Conservation (phyloP, 2,329 filamentous ascomycete species). For the Xylaria sp. region DNA sequence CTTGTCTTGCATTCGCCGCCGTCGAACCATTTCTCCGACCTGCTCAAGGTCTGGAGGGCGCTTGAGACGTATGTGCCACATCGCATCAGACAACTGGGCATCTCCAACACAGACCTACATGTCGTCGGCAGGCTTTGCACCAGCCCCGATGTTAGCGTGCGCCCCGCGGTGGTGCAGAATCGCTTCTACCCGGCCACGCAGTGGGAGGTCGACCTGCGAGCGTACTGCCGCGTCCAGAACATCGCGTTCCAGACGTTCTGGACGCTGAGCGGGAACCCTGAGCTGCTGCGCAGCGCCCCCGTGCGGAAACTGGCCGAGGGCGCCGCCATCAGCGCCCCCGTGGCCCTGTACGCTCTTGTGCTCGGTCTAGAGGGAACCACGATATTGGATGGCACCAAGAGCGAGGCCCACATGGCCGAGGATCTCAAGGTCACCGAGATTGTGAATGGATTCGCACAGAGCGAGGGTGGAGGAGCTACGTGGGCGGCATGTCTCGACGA, state of each 20-base stretch:
- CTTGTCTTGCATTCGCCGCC: constrained; percentile 76
- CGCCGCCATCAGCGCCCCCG: constrained; percentile 52
- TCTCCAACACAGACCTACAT: constrained; percentile 76
- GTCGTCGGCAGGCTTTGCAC: constrained; percentile 64
- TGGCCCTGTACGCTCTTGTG: constrained; percentile 61
- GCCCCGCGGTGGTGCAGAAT: constrained; percentile 76
- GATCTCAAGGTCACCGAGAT: constrained; percentile 59
- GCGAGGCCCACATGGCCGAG: constrained; percentile 59
- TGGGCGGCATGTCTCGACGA: constrained; percentile 61
- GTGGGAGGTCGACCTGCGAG: constrained; percentile 70
- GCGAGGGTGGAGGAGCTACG: constrained; percentile 50
- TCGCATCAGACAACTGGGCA: constrained; percentile 73
- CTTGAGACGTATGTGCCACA: constrained; percentile 75
- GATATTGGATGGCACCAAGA: constrained; percentile 61
- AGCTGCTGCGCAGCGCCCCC: constrained; percentile 55
- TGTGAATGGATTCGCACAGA: constrained; percentile 50
- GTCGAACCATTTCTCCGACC: constrained; percentile 54
- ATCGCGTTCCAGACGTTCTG: constrained; percentile 66
- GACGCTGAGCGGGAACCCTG: constrained; percentile 62
- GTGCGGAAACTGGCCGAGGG: constrained; percentile 62
- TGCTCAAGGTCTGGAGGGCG: constrained; percentile 72
- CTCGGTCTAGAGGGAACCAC: constrained; percentile 58
- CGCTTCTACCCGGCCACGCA: constrained; percentile 70
- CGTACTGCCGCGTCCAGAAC: constrained; percentile 56
- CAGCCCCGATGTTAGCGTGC: constrained; percentile 46